Base-by-base conservation (phyloP, 805 yeast species). In the Lipomyces spencermartinsiae region DNA sequence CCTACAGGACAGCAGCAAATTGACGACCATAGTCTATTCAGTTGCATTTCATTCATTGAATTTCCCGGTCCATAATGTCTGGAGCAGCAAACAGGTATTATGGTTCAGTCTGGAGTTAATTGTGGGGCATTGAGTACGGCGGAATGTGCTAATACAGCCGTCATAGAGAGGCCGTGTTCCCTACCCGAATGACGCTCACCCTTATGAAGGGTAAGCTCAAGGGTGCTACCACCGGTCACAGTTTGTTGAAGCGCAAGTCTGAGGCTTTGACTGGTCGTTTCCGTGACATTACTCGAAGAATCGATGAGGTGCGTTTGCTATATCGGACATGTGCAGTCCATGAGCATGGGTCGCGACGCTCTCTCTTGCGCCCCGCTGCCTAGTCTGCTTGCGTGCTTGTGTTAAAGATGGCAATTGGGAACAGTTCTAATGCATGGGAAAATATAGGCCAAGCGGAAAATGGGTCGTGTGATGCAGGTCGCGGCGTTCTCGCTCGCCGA, bases 401-500 rank as follows among this genome's bases (percentile, higher is more conserved):
- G 8, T n/a, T 3, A 0, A 43, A n/a, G 22, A 43, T 53, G 19
- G n/a, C 46, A 57, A 35, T 14, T 16, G 46, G 16, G 37, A 57
- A 16, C 46, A 33, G 16, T 33, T 10, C 56, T 57, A n/a, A 60
- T 29, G 14, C 16, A 19, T 49, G 57, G 64, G 57, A 10, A 12
- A 66, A 4, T 8, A 16, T 31, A 79, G 77, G 89, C 98, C 57
- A 94, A 94, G 81, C 87, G 94, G 74, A 95, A 94, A 83, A 94
- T 95, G 98, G 99, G 98, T 61, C 85, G 94, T 72, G 97, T 94
- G 57, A 94, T 94, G 98, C 98, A 95, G 78, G 91, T 97, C 0
- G 99, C 99, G 1, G 96, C 98, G 0, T 94, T 94, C 79, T 93
- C 98, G 7, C 84, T 94, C 74, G 98, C 98, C 2, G 99, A 94